These are phyloP conservation scores for Trichomonas tenax DNA, from an alignment of 208 protist genomes.

Conservation along the genomic window DNA sequence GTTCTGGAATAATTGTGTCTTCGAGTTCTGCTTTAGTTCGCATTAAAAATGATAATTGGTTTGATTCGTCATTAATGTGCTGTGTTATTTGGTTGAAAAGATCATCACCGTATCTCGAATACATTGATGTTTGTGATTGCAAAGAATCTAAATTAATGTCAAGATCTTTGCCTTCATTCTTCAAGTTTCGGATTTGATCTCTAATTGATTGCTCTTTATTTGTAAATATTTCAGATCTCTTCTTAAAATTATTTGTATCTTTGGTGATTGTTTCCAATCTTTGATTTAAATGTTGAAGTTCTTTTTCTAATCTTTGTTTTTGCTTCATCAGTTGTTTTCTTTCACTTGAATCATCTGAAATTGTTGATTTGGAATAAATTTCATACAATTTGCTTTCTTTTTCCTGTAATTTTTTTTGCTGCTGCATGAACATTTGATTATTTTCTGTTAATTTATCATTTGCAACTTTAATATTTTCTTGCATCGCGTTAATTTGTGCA, in stretches of 20 bases:
- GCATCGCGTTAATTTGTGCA: not conserved
- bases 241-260: not conserved
- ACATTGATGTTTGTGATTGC: not conserved
- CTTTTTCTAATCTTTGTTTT: not conserved
- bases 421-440: not conserved
- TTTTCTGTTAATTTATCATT: not conserved
- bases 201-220: not conserved
- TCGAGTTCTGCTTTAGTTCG: not conserved
- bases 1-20: not conserved
- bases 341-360: not conserved
- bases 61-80: not conserved
- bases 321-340: not conserved
- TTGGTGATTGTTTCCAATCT: not conserved
- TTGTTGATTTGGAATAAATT: not conserved
- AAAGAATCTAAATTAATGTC: not conserved
- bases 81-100: not conserved
- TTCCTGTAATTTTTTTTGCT: not conserved
- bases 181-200: not conserved
- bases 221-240: not conserved
- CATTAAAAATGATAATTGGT: not conserved
- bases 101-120: not conserved
- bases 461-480: not conserved
- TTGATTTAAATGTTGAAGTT: not conserved
- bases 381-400: not conserved
- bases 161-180: not conserved